Evolutionary conservation across 1,139 yeast species (phyloP).

Genomic region (Yarrowia galli): DNA sequence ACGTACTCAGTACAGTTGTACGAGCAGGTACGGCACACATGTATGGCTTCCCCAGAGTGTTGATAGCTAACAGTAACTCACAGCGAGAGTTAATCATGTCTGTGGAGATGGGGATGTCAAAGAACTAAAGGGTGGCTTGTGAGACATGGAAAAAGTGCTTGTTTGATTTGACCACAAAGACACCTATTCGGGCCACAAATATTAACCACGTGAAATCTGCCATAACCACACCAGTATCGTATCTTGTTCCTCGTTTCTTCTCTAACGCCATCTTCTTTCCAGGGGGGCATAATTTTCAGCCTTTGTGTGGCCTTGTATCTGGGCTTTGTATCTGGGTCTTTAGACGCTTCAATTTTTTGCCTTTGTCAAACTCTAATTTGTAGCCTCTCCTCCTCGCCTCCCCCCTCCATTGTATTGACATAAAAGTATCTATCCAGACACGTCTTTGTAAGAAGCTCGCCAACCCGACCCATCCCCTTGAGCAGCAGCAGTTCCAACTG

Average conservation of each 20-base stretch:
- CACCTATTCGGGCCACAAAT: no score
- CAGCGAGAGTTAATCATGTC: slow-evolving; percentile 16
- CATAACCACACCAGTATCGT: no score
- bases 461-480: neutral
- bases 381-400: slow-evolving; percentile 11
- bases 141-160: no score
- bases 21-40: slow-evolving; percentile 8
- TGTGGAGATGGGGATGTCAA: neutral
- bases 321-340: no score
- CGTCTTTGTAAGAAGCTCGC: neutral
- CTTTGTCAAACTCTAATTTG: neutral
- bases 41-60: slow-evolving; percentile 8
- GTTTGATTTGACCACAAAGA: no score
- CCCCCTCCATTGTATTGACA: neutral
- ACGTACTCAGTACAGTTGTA: no score
- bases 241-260: no score
- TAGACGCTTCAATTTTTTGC: neutral
- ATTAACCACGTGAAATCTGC: no score
- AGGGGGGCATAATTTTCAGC: neutral
- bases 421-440: slow-evolving; percentile 6
- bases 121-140: neutral
- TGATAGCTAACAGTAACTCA: slow-evolving; percentile 23
- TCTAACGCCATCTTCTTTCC: no score
- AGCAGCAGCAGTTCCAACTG: neutral
- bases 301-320: no score